phyloP scores from a whole-genome alignment of 1,284 basidiomycete genomes.

The Trichosporon sp. region DNA sequence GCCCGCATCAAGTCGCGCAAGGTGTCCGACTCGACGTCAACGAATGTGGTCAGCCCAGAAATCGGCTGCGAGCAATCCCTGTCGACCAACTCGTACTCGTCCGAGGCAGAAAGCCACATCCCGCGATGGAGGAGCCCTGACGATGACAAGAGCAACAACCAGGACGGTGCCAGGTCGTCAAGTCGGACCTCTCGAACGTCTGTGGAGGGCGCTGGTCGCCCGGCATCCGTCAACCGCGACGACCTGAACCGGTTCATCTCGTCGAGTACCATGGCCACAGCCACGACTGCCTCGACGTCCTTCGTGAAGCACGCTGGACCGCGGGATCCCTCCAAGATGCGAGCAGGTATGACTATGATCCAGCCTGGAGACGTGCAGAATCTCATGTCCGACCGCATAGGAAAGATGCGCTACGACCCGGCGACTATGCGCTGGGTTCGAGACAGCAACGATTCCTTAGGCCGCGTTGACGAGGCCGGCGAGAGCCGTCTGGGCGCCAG shows the following conservation, averaged over 20 bases:
- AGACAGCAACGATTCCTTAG: constrained; percentile 43
- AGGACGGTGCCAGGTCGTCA: not conserved
- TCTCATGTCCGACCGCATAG: constrained; percentile 65
- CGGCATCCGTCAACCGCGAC: constrained; percentile 46
- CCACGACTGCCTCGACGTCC: constrained; percentile 71
- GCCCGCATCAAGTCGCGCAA: constrained; percentile 63
- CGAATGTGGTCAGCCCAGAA: constrained; percentile 12
- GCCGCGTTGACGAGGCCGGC: constrained; percentile 41
- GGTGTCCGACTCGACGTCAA: constrained; percentile 39
- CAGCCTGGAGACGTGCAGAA: constrained; percentile 66
- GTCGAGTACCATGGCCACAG: constrained; percentile 54
- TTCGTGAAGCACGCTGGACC: constrained; percentile 74
- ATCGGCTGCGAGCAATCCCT: not conserved
- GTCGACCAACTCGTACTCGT: not conserved
- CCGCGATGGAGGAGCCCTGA: not conserved
- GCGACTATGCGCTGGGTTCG: constrained; percentile 78
- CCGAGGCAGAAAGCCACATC: constrained; percentile 7
- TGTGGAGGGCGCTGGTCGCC: constrained; percentile 17
- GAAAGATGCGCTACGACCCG: constrained; percentile 80
- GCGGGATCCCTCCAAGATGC: constrained; percentile 47
- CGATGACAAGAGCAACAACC: not conserved
- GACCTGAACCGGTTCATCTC: constrained; percentile 83
- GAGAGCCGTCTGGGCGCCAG: constrained; percentile 46
- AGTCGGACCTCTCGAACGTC: not conserved
- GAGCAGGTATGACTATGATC: constrained; percentile 54